phyloP scores from a whole-genome alignment of 2,329 filamentous ascomycete genomes.

The Penicillium digitatum region DNA sequence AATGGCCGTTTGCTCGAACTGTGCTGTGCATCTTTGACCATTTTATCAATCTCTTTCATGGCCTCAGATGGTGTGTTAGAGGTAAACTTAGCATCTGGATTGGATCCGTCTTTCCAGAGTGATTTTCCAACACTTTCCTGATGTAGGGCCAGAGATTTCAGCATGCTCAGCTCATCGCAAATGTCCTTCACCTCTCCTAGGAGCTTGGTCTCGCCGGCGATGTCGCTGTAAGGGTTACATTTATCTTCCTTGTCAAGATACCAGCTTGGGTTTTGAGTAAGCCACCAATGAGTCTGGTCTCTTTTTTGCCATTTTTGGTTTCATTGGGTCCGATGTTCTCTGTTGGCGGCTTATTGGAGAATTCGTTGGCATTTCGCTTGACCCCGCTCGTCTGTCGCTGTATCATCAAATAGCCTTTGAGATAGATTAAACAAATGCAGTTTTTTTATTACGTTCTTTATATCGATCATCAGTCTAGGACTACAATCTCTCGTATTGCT shows the following conservation, averaged over 20 bases:
- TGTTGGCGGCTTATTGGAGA: not conserved
- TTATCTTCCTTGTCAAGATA: not conserved
- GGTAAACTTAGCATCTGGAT: not conserved
- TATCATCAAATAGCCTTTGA: not conserved
- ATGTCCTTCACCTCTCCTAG: conserved; percentile 25
- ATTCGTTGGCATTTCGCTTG: not conserved
- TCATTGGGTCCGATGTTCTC: not conserved
- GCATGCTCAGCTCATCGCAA: conserved; percentile 22
- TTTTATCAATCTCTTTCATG: conserved; percentile 8
- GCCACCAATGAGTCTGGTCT: not conserved
- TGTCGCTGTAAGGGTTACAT: conserved; percentile 10
- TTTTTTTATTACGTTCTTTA: conserved; percentile 4
- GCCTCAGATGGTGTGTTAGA: not conserved
- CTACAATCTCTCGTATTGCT: not conserved
- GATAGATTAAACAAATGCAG: not conserved
- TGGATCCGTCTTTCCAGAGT: not conserved
- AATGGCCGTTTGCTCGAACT: conserved; percentile 11
- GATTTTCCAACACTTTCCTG: conserved; percentile 16
- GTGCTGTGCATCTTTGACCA: conserved; percentile 12
- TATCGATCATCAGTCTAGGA: not conserved
- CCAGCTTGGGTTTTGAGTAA: not conserved
- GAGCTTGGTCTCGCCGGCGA: conserved; percentile 7
- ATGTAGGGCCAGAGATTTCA: conserved; percentile 14
- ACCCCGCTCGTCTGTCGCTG: not conserved
- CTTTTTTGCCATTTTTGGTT: not conserved